Conservation (phyloP, 2,329 filamentous ascomycete genomes). For the Calonectria pteridis region DNA sequence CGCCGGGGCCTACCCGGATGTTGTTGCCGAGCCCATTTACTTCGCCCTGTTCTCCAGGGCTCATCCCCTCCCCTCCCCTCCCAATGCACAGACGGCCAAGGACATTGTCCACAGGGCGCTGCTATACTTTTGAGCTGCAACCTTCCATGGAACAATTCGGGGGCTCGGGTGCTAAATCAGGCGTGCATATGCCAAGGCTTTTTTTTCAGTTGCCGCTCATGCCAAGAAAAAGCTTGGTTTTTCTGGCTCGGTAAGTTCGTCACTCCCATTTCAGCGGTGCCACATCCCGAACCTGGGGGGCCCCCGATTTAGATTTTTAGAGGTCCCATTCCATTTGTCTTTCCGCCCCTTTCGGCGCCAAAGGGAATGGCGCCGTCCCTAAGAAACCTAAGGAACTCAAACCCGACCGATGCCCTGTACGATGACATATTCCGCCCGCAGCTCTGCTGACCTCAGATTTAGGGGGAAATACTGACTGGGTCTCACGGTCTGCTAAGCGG, state of each 20-base stretch:
- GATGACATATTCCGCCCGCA: background rate
- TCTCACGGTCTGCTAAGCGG: background rate
- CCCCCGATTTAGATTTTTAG: slow-evolving; percentile 8
- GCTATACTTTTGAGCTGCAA: background rate
- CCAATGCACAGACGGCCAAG: background rate
- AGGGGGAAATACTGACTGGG: background rate
- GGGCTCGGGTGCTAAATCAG: slow-evolving; percentile 19
- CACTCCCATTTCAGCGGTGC: slow-evolving; percentile 31
- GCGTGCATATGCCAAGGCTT: slow-evolving; percentile 43
- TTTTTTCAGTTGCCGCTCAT: slow-evolving; percentile 34
- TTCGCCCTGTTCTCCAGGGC: background rate
- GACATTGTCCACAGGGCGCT: background rate
- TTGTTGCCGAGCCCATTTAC: background rate
- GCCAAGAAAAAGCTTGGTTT: slow-evolving; percentile 49
- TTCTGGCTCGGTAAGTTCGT: slow-evolving; percentile 40
- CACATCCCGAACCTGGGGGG: slow-evolving; percentile 22
- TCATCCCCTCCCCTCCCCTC: background rate
- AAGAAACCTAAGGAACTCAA: background rate
- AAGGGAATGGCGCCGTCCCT: background rate
- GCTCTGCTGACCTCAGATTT: background rate
- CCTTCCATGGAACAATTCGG: slow-evolving; percentile 6
- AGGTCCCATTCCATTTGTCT: background rate
- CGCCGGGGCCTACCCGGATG: background rate
- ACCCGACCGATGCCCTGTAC: background rate
- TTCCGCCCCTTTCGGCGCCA: background rate